Conservation (phyloP, 2,329 filamentous ascomycete genomes). For the Sclerotinia trifoliorum region DNA sequence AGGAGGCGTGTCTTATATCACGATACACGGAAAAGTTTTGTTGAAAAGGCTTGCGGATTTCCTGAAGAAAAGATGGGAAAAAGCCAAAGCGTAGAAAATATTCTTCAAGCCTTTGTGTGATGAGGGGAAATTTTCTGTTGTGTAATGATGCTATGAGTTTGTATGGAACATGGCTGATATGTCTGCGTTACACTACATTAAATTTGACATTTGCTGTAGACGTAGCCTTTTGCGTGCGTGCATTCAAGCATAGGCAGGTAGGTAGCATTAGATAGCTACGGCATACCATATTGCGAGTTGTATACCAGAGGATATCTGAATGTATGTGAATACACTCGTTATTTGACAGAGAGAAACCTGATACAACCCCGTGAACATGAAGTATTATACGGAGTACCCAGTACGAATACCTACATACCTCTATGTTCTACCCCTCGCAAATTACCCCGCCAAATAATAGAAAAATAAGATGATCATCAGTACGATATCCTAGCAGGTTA, state of each 20-base stretch:
- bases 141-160: neutral
- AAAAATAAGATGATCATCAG: neutral
- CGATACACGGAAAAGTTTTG: neutral
- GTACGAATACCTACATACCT: too few relatives aligned
- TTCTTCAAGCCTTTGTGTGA: neutral
- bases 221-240: neutral
- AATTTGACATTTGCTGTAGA: neutral
- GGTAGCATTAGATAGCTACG: neutral
- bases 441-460: too few relatives aligned
- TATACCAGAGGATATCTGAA: neutral
- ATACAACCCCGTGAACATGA: neutral
- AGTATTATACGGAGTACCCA: too few relatives aligned
- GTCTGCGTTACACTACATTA: neutral
- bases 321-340: neutral
- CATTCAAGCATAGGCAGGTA: neutral
- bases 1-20: neutral
- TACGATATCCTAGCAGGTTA: neutral
- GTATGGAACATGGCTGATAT: neutral
- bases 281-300: neutral
- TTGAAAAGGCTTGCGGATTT: neutral
- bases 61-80: neutral
- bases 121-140: neutral
- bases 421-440: too few relatives aligned
- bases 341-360: neutral
- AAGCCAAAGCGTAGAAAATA: neutral